Conservation (phyloP, 805 yeast species). For the Yarrowia phangngaensis region DNA sequence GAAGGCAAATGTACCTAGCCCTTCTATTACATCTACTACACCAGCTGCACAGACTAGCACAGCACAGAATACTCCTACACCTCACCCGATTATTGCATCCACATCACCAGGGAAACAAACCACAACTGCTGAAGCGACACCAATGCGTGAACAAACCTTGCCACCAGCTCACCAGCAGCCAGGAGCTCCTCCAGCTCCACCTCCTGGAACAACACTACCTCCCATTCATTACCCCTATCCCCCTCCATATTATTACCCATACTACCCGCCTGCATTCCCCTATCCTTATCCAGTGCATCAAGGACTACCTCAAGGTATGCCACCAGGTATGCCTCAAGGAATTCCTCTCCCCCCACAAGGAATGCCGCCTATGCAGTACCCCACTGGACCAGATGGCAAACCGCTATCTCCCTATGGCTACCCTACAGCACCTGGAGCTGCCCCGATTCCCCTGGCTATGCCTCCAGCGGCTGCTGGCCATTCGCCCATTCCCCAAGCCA, state of each 20-base stretch:
- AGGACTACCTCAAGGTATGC: neutral
- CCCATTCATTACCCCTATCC: constrained; percentile 23
- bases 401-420: constrained; percentile 13
- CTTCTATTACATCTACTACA: neutral
- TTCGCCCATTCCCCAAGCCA: constrained; percentile 21
- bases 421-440: constrained; percentile 13
- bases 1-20: neutral
- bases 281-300: constrained; percentile 5
- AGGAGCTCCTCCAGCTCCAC: neutral
- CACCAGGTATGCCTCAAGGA: constrained; percentile 6
- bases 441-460: constrained; percentile 11
- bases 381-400: constrained; percentile 12
- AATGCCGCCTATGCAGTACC: constrained; percentile 17
- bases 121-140: neutral
- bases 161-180: neutral
- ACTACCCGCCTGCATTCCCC: constrained; percentile 3
- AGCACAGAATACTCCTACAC: neutral
- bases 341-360: constrained; percentile 1
- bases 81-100: no score
- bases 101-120: no score
- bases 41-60: neutral
- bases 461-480: constrained; percentile 15
- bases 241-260: constrained; percentile 22
- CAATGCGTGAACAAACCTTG: neutral
- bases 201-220: neutral